phyloP scores from a whole-genome alignment of 176 grass and related monocot genomes.

The Eragrostis curvula region DNA sequence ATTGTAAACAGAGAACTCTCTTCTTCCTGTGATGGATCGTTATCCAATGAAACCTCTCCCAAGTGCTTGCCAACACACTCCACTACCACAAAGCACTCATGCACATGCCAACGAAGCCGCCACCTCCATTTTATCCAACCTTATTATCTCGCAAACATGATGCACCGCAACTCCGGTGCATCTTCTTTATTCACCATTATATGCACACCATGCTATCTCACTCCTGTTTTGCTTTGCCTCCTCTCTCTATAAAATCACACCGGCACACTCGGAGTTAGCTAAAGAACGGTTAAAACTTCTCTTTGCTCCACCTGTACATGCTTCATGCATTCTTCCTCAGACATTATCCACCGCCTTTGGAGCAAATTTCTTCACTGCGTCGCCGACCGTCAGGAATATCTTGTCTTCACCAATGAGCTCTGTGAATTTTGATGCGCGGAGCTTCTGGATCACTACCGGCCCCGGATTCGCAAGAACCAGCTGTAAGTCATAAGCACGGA shows the following conservation, averaged over 20 bases:
- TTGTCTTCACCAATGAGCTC: slow-evolving; percentile 69
- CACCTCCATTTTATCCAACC: background rate
- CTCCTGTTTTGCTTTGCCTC: background rate
- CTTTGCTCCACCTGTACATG: background rate
- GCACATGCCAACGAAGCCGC: slow-evolving; percentile 2
- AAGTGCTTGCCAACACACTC: slow-evolving; percentile 31
- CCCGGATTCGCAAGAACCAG: slow-evolving; percentile 78
- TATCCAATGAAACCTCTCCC: background rate
- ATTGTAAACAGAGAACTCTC: background rate
- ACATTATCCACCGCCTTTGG: slow-evolving; percentile 41
- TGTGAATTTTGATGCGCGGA: slow-evolving; percentile 52
- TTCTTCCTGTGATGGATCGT: background rate
- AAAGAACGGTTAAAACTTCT: background rate
- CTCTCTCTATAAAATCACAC: slow-evolving; percentile 32
- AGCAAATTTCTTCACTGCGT: slow-evolving; percentile 65
- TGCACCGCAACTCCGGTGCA: background rate
- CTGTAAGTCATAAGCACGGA: slow-evolving; percentile 50
- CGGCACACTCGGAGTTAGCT: slow-evolving; percentile 8
- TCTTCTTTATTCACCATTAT: slow-evolving; percentile 37
- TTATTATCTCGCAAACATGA: slow-evolving; percentile 16
- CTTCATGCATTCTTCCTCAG: slow-evolving; percentile 41
- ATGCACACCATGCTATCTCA: background rate
- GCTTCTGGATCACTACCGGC: slow-evolving; percentile 66
- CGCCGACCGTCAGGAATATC: slow-evolving; percentile 70
- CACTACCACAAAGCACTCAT: slow-evolving; percentile 4